Evolutionary conservation across 2,329 filamentous ascomycete genomes (phyloP), one percentile per base, ranked within the genome.

Genomic region (Monilinia fructigena): DNA sequence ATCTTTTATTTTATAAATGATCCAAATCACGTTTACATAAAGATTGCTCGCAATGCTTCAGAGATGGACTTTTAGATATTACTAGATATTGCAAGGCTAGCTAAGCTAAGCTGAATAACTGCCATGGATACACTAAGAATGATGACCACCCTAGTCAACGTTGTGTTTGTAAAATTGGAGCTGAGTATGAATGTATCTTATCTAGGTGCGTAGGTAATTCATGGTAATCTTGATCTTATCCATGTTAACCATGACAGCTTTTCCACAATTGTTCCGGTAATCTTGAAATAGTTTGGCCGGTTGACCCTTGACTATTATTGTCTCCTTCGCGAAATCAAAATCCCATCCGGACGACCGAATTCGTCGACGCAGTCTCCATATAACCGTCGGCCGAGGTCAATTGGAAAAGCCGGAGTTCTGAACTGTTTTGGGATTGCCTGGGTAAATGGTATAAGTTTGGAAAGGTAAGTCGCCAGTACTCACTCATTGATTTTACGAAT

Each of bases 371-470:
- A 35, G 6, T n/a, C 35, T 42, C 42, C 26, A 48, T 20, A 59
- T 10, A 60, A 50, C 56, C 56, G 45, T 38, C 20, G 28, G 26
- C 56, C 56, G 56, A 60, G 56, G 56, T 60, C 45, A 50, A 60
- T 23, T 1, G 35, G 45, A 45, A 59, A 35, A 59, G 40, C 42
- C 42, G 42, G 40, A 48, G 56, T 48, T n/a, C 26, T 38, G 54
- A n/a, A 55, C 28, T 3, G 3, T 16, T 47, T 8, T 20, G 14
- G 20, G 23, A 14, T n/a, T 5, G n/a, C n/a, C n/a, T n/a, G n/a
- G n/a, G n/a, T n/a, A n/a, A 35, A 26, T 50, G 10, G 20, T 60
- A 50, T 50, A 60, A 28, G 2, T 28, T 28, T 28, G 28, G 28
- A 28, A 50, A 60, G 45, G 28, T 50, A 50, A 8, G 42, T 38